Base-by-base conservation (phyloP, 345 rosid species). In the Cardamine resedifolia region DNA sequence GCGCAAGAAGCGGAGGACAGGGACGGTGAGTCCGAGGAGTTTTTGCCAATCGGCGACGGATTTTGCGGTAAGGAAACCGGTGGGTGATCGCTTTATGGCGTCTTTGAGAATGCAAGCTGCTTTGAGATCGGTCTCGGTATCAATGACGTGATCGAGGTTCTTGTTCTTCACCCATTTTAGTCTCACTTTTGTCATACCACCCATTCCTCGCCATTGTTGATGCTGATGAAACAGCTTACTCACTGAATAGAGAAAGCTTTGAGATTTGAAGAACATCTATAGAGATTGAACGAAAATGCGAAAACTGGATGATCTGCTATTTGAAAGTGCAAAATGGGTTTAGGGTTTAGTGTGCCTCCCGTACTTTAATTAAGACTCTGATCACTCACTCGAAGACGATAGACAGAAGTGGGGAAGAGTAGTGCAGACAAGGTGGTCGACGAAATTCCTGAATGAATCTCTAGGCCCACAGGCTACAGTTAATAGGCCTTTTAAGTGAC, bases 111-210 rank as follows among this genome's bases (percentile, higher is more conserved):
- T 87, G 64, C 84, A 90, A 77, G 99, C 94, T 14, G 99, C 96
- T 73, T 90, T 90, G 76, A 88, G 91, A 77, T 96, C 97, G 23
- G 97, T 90, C 55, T 92, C 98, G 24, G 57, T 80, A 57, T 95
- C 98, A 74, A 90, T 95, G 30, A 95, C 71, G 83, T 88, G 90
- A 73, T 92, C 99, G 1, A 87, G 67, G 78, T 92, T 75, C 56
- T 87, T 86, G 77, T 90, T 92, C 69, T 90, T 92, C 18, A 92
- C 97, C 98, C 99, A 92, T 77, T 96, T 92, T 30, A 96, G 80
- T 78, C 97, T 86, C 68, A 92, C 97, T 64, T 85, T 95, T 26
- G 82, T n/a, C 44, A 89, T 80, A 55, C 15, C 50, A 48, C 95
- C 62, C 68, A 89, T 77, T 70, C 26, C 72, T 61, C 95, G 88